Base-by-base conservation (phyloP, 371 early-diverging fungal genomes). In the Mortierella sp. region DNA sequence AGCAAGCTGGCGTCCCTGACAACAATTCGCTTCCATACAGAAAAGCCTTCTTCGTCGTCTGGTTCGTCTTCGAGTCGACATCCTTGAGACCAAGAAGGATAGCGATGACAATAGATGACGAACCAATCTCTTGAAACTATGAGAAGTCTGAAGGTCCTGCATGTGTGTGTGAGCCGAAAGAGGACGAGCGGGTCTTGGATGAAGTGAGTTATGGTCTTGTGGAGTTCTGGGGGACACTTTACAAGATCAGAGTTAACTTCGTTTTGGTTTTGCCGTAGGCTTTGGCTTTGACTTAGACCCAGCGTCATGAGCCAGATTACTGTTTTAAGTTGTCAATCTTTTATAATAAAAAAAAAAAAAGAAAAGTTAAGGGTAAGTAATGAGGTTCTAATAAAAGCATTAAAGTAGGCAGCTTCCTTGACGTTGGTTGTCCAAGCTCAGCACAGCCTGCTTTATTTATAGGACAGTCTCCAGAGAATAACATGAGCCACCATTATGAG, bases 151-250 rank as follows among this genome's bases (percentile, higher is more conserved):
- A 64, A 15, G 40, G 32, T 26, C 2, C 32, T 43, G 58, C 55
- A 62, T 17, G 45, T 23, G 42, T 59, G 60, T 9, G 40, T 32
- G 40, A 59, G 17, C 49, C 22, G 28, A 13, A 47, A 17, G 28
- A 63, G 70, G 37, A 45, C 58, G 17, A 70, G 10, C 1, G 64
- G 59, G 12, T 58, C 49, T 34, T 13, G 22, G 29, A 53, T 15
- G 35, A 43, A 22, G n/a, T 15, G n/a, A 17, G 53, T 19, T 4
- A 68, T 61, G 22, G 15, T 13, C 15, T 49, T 58, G 12, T 35
- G 53, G 42, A 68, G 31, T 31, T 68, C 68, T 26, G 64, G 64
- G 8, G 64, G 64, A 28, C 40, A 55, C 42, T 34, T 26, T 5
- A 62, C 34, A 0, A 49, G 19, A 37, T 17, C 40, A 19, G 42